These are phyloP conservation scores for Apocynum venetum DNA, from an alignment of 257 asterid genomes.

Conservation along the genomic window DNA sequence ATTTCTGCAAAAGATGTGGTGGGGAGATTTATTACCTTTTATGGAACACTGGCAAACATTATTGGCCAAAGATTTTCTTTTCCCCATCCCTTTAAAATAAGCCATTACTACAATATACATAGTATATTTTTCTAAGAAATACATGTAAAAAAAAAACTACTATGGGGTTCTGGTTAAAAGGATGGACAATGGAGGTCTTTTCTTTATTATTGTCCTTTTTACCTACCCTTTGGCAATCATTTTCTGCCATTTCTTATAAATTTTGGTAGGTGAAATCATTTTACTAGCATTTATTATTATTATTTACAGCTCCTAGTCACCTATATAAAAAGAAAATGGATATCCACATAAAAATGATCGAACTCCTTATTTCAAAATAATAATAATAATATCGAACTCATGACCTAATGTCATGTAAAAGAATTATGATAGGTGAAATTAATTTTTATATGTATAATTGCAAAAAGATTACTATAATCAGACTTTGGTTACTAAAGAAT, in stretches of 20 bases:
- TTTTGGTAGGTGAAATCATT: background rate
- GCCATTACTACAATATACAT: no score
- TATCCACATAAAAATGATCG: no score
- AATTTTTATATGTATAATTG: no score
- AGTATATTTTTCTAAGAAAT: no score
- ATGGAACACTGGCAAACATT: constrained; percentile 1
- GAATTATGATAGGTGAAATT: no score
- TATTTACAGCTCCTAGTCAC: background rate
- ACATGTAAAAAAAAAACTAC: no score
- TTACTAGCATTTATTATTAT: background rate
- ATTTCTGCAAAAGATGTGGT: background rate
- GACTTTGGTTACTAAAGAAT: no score
- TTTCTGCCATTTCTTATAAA: background rate
- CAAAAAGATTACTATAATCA: no score
- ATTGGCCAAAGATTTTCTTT: constrained; percentile 6
- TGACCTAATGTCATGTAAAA: no score
- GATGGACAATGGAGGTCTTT: background rate
- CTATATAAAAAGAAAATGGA: background rate
- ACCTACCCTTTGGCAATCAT: background rate
- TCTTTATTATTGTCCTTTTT: background rate
- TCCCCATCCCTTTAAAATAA: background rate
- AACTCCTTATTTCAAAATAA: no score
- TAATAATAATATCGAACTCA: no score
- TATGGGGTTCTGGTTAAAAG: background rate
- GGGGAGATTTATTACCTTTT: constrained; percentile 2